Evolutionary conservation across 139 green algal species (phyloP).

Genomic region (Chlamydomonas schloesseri): DNA sequence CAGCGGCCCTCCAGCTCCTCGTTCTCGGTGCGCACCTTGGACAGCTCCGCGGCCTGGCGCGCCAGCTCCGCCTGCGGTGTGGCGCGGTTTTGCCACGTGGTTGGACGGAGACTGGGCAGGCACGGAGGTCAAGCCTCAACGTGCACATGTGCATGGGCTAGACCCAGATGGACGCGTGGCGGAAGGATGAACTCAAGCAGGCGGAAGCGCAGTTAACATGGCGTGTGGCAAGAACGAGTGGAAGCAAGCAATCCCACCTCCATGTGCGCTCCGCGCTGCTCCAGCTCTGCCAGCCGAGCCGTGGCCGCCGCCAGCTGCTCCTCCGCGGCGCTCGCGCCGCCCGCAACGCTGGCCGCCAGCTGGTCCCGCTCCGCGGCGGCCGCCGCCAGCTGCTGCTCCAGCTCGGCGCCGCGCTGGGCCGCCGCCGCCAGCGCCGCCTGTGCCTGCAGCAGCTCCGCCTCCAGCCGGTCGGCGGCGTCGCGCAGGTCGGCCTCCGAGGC

Average conservation of each 20-base stretch:
- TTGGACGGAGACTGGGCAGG: no score
- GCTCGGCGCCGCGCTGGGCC: not conserved
- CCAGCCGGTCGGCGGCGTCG: not conserved
- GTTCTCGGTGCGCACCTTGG: slow-evolving; percentile 16
- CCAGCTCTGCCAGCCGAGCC: not conserved
- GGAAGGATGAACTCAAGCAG: no score
- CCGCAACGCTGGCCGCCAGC: not conserved
- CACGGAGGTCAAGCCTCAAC: no score
- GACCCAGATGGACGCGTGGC: no score
- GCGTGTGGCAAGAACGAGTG: no score
- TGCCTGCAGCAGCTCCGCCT: not conserved
- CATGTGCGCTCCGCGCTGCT: not conserved
- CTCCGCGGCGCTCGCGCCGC: not conserved
- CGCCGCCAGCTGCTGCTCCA: not conserved
- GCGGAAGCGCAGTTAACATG: no score
- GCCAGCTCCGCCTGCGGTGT: not conserved
- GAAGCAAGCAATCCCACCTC: not conserved
- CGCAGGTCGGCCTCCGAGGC: not conserved
- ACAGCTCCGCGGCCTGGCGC: not conserved
- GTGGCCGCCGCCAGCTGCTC: not conserved
- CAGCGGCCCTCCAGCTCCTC: slow-evolving; percentile 43
- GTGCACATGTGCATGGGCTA: no score
- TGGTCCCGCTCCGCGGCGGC: not conserved
- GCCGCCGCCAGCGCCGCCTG: not conserved
- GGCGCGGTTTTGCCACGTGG: no score